Evolutionary conservation across 2,329 filamentous ascomycete genomes (phyloP).

Genomic region (Colletotrichum agaves): DNA sequence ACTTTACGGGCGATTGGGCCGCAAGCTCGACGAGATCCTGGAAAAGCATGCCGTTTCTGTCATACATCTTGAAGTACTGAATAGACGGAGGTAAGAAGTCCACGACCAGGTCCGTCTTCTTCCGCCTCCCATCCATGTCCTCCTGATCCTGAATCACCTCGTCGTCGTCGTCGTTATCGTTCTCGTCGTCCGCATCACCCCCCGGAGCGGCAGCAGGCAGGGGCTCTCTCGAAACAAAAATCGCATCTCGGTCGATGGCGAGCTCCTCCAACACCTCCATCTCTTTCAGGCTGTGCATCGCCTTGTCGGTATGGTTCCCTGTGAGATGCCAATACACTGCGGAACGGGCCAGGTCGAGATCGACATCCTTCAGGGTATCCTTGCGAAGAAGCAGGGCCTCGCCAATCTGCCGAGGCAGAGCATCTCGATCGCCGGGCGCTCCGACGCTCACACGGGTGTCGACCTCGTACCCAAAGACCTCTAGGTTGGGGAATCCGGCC

Average conservation of each 20-base stretch:
- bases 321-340: not conserved
- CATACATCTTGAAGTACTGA: conserved; percentile 8
- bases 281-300: conserved; percentile 4
- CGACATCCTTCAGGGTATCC: conserved; percentile 7
- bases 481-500: not conserved
- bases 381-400: conserved; percentile 9
- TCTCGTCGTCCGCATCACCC: not conserved
- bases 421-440: not conserved
- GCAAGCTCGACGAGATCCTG: conserved; percentile 11
- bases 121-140: not conserved
- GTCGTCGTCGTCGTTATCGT: not conserved
- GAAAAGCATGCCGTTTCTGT: not conserved
- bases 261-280: conserved; percentile 12
- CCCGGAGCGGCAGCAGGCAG: not conserved
- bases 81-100: conserved; percentile 12
- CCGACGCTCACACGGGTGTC: not conserved
- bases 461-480: conserved; percentile 5
- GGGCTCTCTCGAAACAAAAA: not conserved
- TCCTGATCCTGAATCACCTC: not conserved
- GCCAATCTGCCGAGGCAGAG: not conserved
- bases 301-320: too few relatives aligned
- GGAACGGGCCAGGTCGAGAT: conserved; percentile 4
- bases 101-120: not conserved
- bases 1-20: not conserved
- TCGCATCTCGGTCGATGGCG: not conserved